Evolutionary conservation across 768 basidiomycete genomes (phyloP), one percentile per base, ranked within the genome.

Genomic region (Tylopilus cervinicoccineus): DNA sequence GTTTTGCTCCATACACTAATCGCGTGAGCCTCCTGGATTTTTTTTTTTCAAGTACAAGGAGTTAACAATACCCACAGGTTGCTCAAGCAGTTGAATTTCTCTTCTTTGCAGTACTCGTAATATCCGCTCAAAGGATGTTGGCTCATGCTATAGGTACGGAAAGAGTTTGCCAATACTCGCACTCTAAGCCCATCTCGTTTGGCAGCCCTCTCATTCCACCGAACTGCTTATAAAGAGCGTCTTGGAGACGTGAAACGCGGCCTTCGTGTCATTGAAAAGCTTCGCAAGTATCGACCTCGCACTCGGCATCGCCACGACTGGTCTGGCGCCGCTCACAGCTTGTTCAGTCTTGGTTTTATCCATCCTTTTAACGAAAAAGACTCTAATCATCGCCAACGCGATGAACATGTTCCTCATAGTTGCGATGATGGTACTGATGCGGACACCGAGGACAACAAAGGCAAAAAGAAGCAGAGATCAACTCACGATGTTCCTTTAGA

Each of bases 221-320:
- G 74, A n/a, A 83, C 78, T 4, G 88, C 88, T 10, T 91, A 81
- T 62, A 76, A 74, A 55, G 88, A 90, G 28, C 85, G 88, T 41
- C 68, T 88, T 5, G 74, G 79, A 10, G 67, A 71, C n/a, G 75
- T 88, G 6, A 67, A 71, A 47, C 65, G 72, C 33, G 71, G 81
- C 2, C 72, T 88, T 4, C 62, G 61, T 4, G 79, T 80, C 34
- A 76, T 90, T 45, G 88, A 90, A 63, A 74, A 74, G 52, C 75
- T 90, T 16, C 80, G 85, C 26, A 66, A 76, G 41, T 85, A 85
- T 61, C 78, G 77, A 16, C 87, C 87, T 13, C 56, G 45, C 11
- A 38, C 41, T 24, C 65, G 63, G 68, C 76, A 61, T 29, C 64
- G 52, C 13, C 59, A 49, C 28, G 55, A 44, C 27, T 62, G 60